Base-by-base conservation (phyloP, 352 stramenopile species). In the Thalassiosira livingstoniorum region DNA sequence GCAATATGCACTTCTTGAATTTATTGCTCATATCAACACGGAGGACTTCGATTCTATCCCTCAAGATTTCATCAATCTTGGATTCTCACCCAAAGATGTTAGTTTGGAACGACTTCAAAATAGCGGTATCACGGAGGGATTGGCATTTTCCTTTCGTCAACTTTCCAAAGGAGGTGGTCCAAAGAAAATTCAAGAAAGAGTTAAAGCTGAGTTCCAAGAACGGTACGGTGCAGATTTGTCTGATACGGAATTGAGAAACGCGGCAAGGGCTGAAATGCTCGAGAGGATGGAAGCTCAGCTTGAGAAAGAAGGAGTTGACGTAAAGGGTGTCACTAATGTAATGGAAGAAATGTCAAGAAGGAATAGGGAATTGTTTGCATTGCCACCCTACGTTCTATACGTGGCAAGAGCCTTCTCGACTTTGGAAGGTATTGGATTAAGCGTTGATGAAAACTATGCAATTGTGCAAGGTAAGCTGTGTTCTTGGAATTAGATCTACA, bases 371-470 rank as follows among this genome's bases (percentile, higher is more conserved):
- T 75, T 94, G 7, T 95, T 95, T 75, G 68, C 82, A 23, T 63
- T 95, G 34, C 91, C 91, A 11, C 83, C 87, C 0, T 95, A 92
- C 64, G 89, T 95, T 29, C 69, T 95, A 13, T 95, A 93, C 69
- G 80, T 92, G 0, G 85, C 87, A 2, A 58, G 89, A 47, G 91
- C 91, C 13, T 95, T 95, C 71, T 90, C 83, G 3, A 95, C 91
- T 0, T 74, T 95, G 21, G 91, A 95, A 75, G 91, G 91, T 5
- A 95, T 95, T 57, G 89, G 91, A 2, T 75, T 94, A 29, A 86
- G 63, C 29, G 80, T 93, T 29, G 88, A 95, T 72, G 89, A 93
- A 51, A 88, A 94, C 64, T 95, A 94, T 65, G 79, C 86, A 15
- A 95, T 95, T 70, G 78, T 95, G 29, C 78, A 90, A 58, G n/a